A percentile compares a stretch with the other conserved stretches of the same genome.
These are phyloP conservation scores for Schizochytrium sp. DNA, from an alignment of 108 stramenopile species.

Conservation along the genomic window DNA sequence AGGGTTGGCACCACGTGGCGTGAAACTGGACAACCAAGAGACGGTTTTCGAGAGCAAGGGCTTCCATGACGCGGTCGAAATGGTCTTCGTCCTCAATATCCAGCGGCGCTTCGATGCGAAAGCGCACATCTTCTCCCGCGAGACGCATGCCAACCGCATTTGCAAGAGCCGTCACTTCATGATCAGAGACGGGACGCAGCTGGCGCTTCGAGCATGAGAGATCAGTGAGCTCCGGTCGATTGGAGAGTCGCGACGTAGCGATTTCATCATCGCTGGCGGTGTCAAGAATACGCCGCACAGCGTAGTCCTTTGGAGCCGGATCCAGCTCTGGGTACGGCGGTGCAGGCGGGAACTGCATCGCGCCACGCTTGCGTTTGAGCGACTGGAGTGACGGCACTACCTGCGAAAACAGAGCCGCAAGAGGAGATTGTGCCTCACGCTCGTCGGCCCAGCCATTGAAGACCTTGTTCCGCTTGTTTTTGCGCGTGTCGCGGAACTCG, in stretches of 20 bases:
- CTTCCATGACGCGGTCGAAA: constrained; percentile 18
- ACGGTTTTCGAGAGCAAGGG: background rate
- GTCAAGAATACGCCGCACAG: background rate
- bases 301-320: background rate
- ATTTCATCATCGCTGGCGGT: background rate
- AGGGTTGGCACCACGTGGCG: constrained; percentile 20
- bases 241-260: background rate
- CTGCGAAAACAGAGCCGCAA: constrained; percentile 8
- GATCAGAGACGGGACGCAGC: background rate
- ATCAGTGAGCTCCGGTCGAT: constrained; percentile 17
- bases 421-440: background rate
- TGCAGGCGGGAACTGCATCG: constrained; percentile 25
- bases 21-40: constrained; percentile 9
- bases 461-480: background rate
- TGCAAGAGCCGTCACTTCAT: background rate
- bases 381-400: constrained; percentile 6
- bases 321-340: constrained; percentile 24
- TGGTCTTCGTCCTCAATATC: constrained; percentile 19
- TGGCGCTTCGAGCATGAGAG: constrained; percentile 10
- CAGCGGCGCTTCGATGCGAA: background rate
- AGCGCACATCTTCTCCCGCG: background rate
- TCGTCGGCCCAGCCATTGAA: constrained; percentile 32
- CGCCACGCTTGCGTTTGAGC: constrained; percentile 18
- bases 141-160: background rate
- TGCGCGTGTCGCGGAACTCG: constrained; percentile 21